These are phyloP conservation scores for Myochromella boudieri DNA, from an alignment of 768 basidiomycete genomes.

Conservation along the genomic window DNA sequence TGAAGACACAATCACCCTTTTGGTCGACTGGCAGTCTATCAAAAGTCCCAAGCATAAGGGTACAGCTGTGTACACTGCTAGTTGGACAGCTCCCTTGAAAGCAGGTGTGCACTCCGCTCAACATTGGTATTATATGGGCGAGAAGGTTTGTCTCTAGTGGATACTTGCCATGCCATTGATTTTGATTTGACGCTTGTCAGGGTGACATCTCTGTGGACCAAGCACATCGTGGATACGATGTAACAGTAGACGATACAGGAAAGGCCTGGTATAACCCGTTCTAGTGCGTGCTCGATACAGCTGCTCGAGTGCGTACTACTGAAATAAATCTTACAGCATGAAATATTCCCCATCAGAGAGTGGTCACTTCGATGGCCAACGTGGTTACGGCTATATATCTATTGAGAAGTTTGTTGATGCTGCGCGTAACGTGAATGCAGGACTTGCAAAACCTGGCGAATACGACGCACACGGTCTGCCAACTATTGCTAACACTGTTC, in stretches of 20 bases:
- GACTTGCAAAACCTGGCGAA: slow-evolving; percentile 59
- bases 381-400: slow-evolving; percentile 89
- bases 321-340: slow-evolving; percentile 56
- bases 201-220: slow-evolving; percentile 93
- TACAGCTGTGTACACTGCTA: slow-evolving; percentile 90
- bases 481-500: slow-evolving; percentile 85
- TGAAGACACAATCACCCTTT: slow-evolving; percentile 92
- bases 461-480: slow-evolving; percentile 83
- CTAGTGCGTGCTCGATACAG: slow-evolving; percentile 49
- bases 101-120: slow-evolving; percentile 90
- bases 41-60: slow-evolving; percentile 75
- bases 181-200: slow-evolving; percentile 35
- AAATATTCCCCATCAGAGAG: slow-evolving; percentile 92
- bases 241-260: slow-evolving; percentile 82
- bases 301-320: slow-evolving; percentile 5
- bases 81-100: slow-evolving; percentile 91
- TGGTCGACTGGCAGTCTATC: slow-evolving; percentile 91
- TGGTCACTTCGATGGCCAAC: slow-evolving; percentile 92
- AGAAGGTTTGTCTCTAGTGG: slow-evolving; percentile 56
- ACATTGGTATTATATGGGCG: slow-evolving; percentile 94
- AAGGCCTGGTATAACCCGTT: slow-evolving; percentile 89
- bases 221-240: slow-evolving; percentile 91
- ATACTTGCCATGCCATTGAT: slow-evolving; percentile 5
- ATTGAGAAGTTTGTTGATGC: slow-evolving; percentile 93
- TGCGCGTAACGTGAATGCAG: slow-evolving; percentile 74